phyloP scores from a whole-genome alignment of 495 filamentous ascomycete genomes.

The Tetracladium marchalianum region DNA sequence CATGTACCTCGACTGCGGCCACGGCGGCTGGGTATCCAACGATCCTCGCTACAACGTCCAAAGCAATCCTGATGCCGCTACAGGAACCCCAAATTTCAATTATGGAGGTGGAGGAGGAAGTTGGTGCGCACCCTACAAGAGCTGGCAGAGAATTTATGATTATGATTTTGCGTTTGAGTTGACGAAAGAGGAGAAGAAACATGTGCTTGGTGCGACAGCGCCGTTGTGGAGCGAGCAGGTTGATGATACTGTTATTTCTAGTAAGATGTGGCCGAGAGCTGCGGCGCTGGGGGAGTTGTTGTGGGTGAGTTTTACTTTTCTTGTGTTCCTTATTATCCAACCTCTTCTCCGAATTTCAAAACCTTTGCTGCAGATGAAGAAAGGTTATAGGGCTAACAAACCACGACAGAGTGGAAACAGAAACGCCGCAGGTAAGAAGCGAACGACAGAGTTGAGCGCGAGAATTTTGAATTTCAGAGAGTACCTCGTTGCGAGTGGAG shows the following conservation, averaged over 20 bases:
- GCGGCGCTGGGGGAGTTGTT: conserved; percentile 43
- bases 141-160: conserved; percentile 52
- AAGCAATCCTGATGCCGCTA: conserved; percentile 31
- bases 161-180: conserved; percentile 46
- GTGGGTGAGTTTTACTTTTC: conserved; percentile 30
- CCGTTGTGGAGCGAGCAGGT: conserved; percentile 47
- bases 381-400: no score
- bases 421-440: conserved; percentile 33
- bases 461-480: conserved; percentile 48
- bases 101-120: conserved; percentile 41
- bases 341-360: no score
- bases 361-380: no score
- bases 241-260: conserved; percentile 39
- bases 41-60: conserved; percentile 42
- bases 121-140: conserved; percentile 51
- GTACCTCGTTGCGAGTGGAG: conserved; percentile 44
- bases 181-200: conserved; percentile 30
- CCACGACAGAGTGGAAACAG: conserved; percentile 30
- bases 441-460: conserved; percentile 42
- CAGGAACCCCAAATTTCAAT: conserved; percentile 36
- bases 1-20: conserved; percentile 48
- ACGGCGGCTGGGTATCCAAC: conserved; percentile 43
- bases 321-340: no score
- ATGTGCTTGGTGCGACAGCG: conserved; percentile 38
- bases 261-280: conserved; percentile 44